These are phyloP conservation scores for Candida morakotiae DNA, from an alignment of 805 yeast genomes.

Conservation along the genomic window DNA sequence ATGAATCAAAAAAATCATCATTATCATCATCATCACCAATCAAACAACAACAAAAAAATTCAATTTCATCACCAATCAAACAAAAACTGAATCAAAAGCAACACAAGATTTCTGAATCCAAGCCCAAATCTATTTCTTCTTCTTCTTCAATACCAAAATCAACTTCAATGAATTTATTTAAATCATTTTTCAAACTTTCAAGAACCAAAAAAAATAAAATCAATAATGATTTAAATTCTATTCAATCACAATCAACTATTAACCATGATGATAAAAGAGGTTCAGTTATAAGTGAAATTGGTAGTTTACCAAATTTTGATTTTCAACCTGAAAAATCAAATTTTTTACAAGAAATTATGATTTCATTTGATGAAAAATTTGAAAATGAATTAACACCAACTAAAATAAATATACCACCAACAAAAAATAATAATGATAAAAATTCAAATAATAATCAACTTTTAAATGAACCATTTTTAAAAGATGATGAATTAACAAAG, in stretches of 20 bases:
- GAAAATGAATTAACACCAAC: constrained; percentile 7
- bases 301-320: constrained; percentile 19
- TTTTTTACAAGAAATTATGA: constrained; percentile 24
- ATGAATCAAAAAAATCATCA: too few relatives aligned
- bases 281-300: constrained; percentile 6
- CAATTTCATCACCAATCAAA: not conserved
- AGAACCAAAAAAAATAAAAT: not conserved
- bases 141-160: constrained; percentile 6
- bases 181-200: constrained; percentile 13
- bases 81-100: too few relatives aligned
- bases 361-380: constrained; percentile 22
- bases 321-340: constrained; percentile 23
- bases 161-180: constrained; percentile 9
- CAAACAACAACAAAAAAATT: not conserved
- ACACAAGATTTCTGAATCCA: too few relatives aligned
- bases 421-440: too few relatives aligned
- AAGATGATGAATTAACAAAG: constrained; percentile 38
- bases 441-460: not conserved
- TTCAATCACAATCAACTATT: too few relatives aligned
- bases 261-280: constrained; percentile 1
- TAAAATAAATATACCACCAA: not conserved
- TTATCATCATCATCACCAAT: not conserved
- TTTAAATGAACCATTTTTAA: constrained; percentile 24
- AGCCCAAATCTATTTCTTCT: too few relatives aligned
- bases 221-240: not conserved